These are phyloP conservation scores for Ophiostoma ulmi DNA, from an alignment of 2,329 filamentous ascomycete species.

Conservation along the genomic window DNA sequence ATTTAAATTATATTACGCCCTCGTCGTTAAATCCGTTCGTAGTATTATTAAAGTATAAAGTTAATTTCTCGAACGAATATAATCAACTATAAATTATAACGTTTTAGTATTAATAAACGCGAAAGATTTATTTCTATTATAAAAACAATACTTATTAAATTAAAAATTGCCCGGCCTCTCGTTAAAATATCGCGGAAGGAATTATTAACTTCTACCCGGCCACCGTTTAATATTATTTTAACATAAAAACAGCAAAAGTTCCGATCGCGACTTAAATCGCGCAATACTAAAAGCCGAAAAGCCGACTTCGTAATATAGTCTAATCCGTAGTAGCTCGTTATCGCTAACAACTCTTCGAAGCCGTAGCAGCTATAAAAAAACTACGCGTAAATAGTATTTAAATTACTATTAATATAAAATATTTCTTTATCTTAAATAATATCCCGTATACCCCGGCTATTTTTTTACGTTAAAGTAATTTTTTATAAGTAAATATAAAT, in stretches of 20 bases:
- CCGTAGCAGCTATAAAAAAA: not conserved
- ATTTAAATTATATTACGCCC: too few relatives aligned
- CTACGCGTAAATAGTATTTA: not conserved
- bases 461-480: not conserved
- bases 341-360: not conserved
- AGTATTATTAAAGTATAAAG: too few relatives aligned
- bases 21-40: too few relatives aligned
- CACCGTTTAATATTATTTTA: not conserved
- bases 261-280: too few relatives aligned
- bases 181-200: not conserved
- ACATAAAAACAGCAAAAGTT: not conserved
- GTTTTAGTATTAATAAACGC: too few relatives aligned
- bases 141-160: not conserved
- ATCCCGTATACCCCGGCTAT: not conserved
- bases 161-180: not conserved
- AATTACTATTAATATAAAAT: not conserved
- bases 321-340: not conserved
- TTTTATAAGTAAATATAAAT: not conserved
- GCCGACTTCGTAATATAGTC: not conserved
- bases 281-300: not conserved
- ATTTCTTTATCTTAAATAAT: not conserved
- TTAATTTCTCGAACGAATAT: too few relatives aligned
- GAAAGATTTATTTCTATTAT: not conserved
- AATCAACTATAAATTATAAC: too few relatives aligned
- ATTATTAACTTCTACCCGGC: not conserved